Conservation (phyloP, 177 flowering plant genomes). For the Vitis hybrid region DNA sequence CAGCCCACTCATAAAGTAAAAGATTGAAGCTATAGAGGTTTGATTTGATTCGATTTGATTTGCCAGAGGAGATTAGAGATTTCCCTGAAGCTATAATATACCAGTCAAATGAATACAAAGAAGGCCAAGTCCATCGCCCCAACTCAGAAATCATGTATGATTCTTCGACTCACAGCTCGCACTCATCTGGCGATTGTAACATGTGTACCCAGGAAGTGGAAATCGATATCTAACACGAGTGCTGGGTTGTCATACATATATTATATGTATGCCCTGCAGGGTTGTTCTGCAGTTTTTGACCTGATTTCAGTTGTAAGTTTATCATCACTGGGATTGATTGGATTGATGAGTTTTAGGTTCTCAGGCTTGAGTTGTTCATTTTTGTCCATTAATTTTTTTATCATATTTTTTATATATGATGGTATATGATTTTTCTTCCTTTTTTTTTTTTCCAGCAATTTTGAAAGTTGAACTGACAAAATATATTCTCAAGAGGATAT, state of each 20-base stretch:
- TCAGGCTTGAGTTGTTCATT: conserved; percentile 10
- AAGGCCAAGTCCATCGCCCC: conserved; percentile 1
- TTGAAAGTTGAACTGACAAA: no score
- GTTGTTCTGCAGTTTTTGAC: conserved; percentile 11
- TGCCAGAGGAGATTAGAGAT: neutral
- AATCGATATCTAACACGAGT: neutral
- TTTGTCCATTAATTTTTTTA: conserved; percentile 7
- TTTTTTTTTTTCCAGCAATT: no score
- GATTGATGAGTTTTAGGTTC: conserved; percentile 1
- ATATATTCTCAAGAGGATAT: no score
- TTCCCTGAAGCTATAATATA: neutral
- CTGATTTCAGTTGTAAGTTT: conserved; percentile 8
- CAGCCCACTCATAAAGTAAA: conserved; percentile 76
- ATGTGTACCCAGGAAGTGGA: conserved; percentile 1
- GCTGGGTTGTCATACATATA: neutral
- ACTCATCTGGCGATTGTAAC: conserved; percentile 1
- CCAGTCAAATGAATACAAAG: neutral
- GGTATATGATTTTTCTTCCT: neutral
- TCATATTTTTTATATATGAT: neutral
- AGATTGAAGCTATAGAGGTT: conserved; percentile 16
- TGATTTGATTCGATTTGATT: neutral
- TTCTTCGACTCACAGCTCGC: neutral
- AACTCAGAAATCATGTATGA: neutral
- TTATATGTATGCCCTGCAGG: neutral
- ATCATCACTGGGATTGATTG: neutral